Conservation (phyloP, 2,329 filamentous ascomycete genomes). For the Eutypella sp. region DNA sequence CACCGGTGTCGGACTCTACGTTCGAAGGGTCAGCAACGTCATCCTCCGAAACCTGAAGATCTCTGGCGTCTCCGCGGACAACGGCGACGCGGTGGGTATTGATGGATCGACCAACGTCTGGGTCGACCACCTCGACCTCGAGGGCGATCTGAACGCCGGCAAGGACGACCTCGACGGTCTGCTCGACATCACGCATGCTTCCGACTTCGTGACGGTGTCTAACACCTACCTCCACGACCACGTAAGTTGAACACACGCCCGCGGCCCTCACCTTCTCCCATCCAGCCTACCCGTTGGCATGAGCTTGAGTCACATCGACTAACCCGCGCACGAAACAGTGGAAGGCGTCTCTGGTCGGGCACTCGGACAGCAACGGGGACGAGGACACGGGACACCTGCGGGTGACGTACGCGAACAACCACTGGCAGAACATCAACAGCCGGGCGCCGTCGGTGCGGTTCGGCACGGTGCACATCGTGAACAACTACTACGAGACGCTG, state of each 20-base stretch:
- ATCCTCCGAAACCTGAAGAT: constrained; percentile 54
- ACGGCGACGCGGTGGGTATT: constrained; percentile 45
- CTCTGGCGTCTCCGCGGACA: constrained; percentile 40
- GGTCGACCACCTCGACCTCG: constrained; percentile 42
- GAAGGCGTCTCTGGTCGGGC: constrained; percentile 56
- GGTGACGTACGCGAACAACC: constrained; percentile 64
- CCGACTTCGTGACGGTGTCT: constrained; percentile 38
- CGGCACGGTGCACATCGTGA: constrained; percentile 57
- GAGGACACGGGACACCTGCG: constrained; percentile 59
- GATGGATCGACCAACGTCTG: constrained; percentile 44
- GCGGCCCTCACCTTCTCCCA: not conserved
- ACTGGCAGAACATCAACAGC: constrained; percentile 60
- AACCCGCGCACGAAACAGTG: constrained; percentile 12
- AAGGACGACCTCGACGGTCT: constrained; percentile 42
- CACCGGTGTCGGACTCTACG: constrained; percentile 31
- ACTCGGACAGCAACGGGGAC: constrained; percentile 52
- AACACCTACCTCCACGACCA: constrained; percentile 40
- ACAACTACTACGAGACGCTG: constrained; percentile 44
- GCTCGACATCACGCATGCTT: constrained; percentile 39
- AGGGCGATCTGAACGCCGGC: constrained; percentile 27
- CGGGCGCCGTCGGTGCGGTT: constrained; percentile 61
- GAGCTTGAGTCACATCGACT: no score
- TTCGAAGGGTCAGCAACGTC: constrained; percentile 46
- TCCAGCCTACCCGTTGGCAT: not conserved
- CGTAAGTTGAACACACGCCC: constrained; percentile 3